Evolutionary conservation across 306 rosid genomes (phyloP), one percentile per base, ranked within the genome.

Genomic region (Benincasa hispida): DNA sequence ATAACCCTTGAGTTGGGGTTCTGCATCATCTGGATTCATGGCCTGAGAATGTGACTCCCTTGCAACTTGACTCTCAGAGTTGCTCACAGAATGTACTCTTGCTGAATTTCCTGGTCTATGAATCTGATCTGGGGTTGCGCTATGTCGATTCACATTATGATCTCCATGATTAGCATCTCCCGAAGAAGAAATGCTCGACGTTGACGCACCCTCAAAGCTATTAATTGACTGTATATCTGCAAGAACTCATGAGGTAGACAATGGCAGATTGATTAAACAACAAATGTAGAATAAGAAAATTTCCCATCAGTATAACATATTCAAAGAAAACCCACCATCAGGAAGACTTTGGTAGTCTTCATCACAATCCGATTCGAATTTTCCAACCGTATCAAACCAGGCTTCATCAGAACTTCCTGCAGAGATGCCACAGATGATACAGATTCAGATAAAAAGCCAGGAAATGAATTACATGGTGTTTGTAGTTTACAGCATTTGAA

Each of bases 261-360:
- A 56, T 25, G 50, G 27, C 30, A 47, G 17, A 18, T 3, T 24
- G 56, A 22, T 25, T 50, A 28, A 72, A 11, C 8, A 15, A 72
- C 35, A 58, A 18, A 17, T 34, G 35, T 53, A 72, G 30, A 27
- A 47, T 10, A 76, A 76, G 65, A 42, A 68, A 47, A 24, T 39
- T 59, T 17, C 10, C 47, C 53, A 78, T 48, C n/a, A 19, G 41
- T 2, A 66, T 18, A 55, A 79, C 47, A 50, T 39, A 15, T 61
- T 0, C 2, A 35, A 67, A 39, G 50, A 68, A 79, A 48, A 32
- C 4, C 60, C 89, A 95, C 99, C 99, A 77, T 92, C 96, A 15
- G 86, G 88, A 83, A 90, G 87, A 84, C 99, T 95, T 53, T 79
- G 93, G 82, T 80, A 92, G 60, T 95, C 99, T 61, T 95, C 99